A percentile compares a stretch with the other conserved stretches of the same genome.
These are phyloP conservation scores for Geranium brycei DNA, from an alignment of 345 rosid species.

Conservation along the genomic window DNA sequence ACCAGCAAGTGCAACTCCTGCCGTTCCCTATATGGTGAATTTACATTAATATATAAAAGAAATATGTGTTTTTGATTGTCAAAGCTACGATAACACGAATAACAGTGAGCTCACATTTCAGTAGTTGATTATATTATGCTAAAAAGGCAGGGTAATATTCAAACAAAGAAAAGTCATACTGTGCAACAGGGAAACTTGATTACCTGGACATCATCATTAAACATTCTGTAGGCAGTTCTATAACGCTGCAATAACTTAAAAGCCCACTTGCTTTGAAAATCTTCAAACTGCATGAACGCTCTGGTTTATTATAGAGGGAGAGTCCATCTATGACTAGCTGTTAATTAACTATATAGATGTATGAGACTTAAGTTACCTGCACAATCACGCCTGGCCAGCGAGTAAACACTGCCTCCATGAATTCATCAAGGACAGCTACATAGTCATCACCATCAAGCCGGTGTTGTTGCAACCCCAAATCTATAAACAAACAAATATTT, in stretches of 20 bases:
- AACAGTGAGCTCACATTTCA: no score
- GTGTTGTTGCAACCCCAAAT: constrained; percentile 81
- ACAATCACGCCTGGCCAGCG: constrained; percentile 98
- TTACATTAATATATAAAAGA: no score
- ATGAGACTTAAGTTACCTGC: constrained; percentile 40
- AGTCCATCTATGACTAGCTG: neutral
- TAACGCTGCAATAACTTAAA: constrained; percentile 89
- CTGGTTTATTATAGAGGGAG: constrained; percentile 1
- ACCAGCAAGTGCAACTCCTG: constrained; percentile 97
- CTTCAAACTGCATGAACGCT: constrained; percentile 64
- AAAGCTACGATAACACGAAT: no score
- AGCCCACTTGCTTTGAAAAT: constrained; percentile 99
- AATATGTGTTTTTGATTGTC: no score
- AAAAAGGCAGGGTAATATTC: no score
- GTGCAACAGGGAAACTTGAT: constrained; percentile 10
- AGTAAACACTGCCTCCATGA: constrained; percentile 95
- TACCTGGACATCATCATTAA: constrained; percentile 99
- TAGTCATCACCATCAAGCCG: constrained; percentile 84
- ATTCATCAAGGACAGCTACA: constrained; percentile 68
- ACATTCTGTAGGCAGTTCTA: constrained; percentile 73
- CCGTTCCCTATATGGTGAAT: constrained; percentile 53
- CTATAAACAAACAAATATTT: constrained; percentile 28
- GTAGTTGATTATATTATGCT: no score
- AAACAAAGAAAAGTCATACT: constrained; percentile 3
- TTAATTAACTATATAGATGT: neutral